Evolutionary conservation across 306 rosid genomes (phyloP), one percentile per base, ranked within the genome.

Genomic region (Purshia tridentata): DNA sequence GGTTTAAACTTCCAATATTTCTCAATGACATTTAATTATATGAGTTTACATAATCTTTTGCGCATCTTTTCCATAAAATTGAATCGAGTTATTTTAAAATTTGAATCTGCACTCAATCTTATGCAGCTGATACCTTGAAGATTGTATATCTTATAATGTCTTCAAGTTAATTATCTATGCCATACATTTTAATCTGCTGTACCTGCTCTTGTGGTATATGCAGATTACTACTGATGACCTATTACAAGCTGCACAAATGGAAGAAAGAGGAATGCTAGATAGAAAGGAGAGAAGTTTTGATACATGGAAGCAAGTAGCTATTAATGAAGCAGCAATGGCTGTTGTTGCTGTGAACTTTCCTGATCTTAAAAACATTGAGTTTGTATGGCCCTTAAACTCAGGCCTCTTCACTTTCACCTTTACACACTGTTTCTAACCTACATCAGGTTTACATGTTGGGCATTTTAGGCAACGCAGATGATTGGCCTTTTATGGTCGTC

Each of bases 241-340:
- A 35, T 85, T 94, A 70, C 98, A 94, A 94, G 98, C 98, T 76
- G 98, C 98, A 47, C 98, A 94, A 86, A 94, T 94, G 86, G 98
- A 94, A 83, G 98, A 94, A 86, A 89, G 97, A 78, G 98, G 98
- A 82, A 88, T 89, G 98, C 87, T 91, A 64, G 98, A 94, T 84
- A 88, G 88, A 84, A 94, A 89, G 82, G 92, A 91, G 70, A 88
- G 98, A 76, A 94, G 97, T 83, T 56, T 10, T 1, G 92, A 86
- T 76, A 83, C 86, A 62, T 94, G 98, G 98, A 90, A 81, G 84
- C 92, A 87, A 91, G 86, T 94, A 69, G 98, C 98, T 72, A 84
- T 91, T 40, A 94, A 94, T 80, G 98, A 94, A 85, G 97, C 95
- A 35, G 92, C 96, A 42, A 87, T 89, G 95, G 96, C 96, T 76